These are phyloP conservation scores for Breynia disticha DNA, from an alignment of 441 rosid genomes.

Conservation along the genomic window DNA sequence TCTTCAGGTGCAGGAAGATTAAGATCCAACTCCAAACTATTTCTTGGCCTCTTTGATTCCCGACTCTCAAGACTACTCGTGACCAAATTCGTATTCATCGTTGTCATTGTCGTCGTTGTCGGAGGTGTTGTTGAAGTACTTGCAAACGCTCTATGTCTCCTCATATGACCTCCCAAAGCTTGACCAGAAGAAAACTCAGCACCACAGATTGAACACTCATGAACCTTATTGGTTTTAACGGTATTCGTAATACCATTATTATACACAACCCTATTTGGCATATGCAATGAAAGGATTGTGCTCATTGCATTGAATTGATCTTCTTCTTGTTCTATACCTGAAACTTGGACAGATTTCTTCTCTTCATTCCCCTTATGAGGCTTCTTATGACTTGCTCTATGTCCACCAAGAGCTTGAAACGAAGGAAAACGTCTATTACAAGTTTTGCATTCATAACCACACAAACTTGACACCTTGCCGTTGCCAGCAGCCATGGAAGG, in stretches of 20 bases:
- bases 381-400: constrained; percentile 85
- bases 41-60: constrained; percentile 38
- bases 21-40: constrained; percentile 62
- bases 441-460: constrained; percentile 76
- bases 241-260: background rate
- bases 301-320: constrained; percentile 11
- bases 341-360: constrained; percentile 14
- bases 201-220: constrained; percentile 86
- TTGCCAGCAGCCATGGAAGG: constrained; percentile 20
- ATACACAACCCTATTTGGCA: constrained; percentile 13
- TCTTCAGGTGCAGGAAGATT: constrained; percentile 88
- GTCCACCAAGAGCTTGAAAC: constrained; percentile 95
- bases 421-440: constrained; percentile 75
- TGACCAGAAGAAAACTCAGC: constrained; percentile 86
- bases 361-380: constrained; percentile 28
- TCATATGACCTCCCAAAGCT: constrained; percentile 92
- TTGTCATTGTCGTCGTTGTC: constrained; percentile 6
- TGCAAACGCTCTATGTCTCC: constrained; percentile 60
- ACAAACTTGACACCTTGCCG: constrained; percentile 14
- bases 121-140: constrained; percentile 15
- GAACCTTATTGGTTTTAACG: constrained; percentile 40
- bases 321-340: constrained; percentile 8
- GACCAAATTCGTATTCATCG: constrained; percentile 26
- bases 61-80: constrained; percentile 24
- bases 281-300: constrained; percentile 47